phyloP scores from a whole-genome alignment of 371 early-diverging fungal species.

The Circinella minor region DNA sequence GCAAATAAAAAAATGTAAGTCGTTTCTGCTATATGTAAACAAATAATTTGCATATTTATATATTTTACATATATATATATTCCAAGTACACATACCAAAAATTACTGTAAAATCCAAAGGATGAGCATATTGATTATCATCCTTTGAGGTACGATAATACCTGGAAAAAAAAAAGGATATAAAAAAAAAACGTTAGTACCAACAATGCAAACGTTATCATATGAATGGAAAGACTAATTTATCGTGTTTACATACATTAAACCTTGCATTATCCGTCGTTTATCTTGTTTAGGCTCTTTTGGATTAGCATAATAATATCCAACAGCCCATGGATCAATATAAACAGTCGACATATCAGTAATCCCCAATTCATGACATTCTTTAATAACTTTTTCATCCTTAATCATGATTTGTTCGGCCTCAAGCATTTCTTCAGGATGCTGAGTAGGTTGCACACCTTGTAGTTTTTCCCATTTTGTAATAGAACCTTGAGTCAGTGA shows the following conservation, averaged over 20 bases:
- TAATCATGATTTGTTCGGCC: slow-evolving; percentile 37
- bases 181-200: too few relatives aligned
- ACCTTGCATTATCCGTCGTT: slow-evolving; percentile 45
- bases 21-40: too few relatives aligned
- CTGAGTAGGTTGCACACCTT: slow-evolving; percentile 47
- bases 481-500: slow-evolving; percentile 27
- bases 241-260: slow-evolving; percentile 34
- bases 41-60: too few relatives aligned
- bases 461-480: slow-evolving; percentile 32
- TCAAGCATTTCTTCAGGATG: slow-evolving; percentile 48
- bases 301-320: slow-evolving; percentile 35
- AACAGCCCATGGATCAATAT: slow-evolving; percentile 51
- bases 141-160: slow-evolving; percentile 33
- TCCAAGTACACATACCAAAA: slow-evolving; percentile 22
- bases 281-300: slow-evolving; percentile 15
- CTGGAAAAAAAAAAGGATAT: too few relatives aligned
- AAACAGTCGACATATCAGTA: slow-evolving; percentile 44
- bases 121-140: slow-evolving; percentile 55
- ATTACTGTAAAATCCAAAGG: slow-evolving; percentile 52
- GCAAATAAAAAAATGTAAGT: too few relatives aligned
- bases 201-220: too few relatives aligned
- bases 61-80: slow-evolving; percentile 1
- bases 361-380: slow-evolving; percentile 47
- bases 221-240: too few relatives aligned
- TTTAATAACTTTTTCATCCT: slow-evolving; percentile 35